phyloP scores from a whole-genome alignment of 176 grass and related monocot species.

The Pontederia crassipes region DNA sequence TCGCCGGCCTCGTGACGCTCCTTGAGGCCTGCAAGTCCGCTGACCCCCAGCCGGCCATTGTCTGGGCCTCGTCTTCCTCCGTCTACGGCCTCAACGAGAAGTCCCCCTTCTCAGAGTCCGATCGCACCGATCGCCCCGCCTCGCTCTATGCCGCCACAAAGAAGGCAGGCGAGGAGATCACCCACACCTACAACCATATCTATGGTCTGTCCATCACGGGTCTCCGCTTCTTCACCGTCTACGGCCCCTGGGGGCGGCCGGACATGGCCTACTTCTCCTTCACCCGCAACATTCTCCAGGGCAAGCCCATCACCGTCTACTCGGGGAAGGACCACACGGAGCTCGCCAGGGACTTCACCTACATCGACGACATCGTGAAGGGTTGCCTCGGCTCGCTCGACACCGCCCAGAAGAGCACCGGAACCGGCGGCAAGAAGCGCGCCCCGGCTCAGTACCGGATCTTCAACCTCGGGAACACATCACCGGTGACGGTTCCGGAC shows the following conservation, averaged over 20 bases:
- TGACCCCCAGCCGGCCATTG: constrained; percentile 56
- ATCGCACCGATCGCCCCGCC: constrained; percentile 61
- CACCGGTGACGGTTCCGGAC: constrained; percentile 47
- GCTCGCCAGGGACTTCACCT: constrained; percentile 60
- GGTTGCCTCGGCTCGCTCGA: constrained; percentile 44
- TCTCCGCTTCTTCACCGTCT: constrained; percentile 80
- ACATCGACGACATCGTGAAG: constrained; percentile 62
- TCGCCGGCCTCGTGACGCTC: constrained; percentile 53
- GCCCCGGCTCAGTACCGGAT: constrained; percentile 50
- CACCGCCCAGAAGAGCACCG: constrained; percentile 52
- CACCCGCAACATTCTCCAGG: constrained; percentile 41
- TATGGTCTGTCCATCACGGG: constrained; percentile 65
- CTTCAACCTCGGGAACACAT: constrained; percentile 69
- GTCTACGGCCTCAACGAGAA: neutral
- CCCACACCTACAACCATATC: constrained; percentile 76
- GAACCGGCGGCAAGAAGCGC: constrained; percentile 30
- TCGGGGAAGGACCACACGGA: constrained; percentile 39
- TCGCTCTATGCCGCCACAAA: constrained; percentile 77
- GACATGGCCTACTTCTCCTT: too few species aligned
- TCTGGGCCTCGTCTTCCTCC: constrained; percentile 65
- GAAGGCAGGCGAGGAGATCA: constrained; percentile 83
- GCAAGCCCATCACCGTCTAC: constrained; percentile 71
- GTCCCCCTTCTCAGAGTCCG: constrained; percentile 55
- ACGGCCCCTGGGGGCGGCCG: constrained; percentile 47
- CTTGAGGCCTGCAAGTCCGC: constrained; percentile 60